A percentile compares a stretch with the other conserved stretches of the same genome.
Conservation (phyloP, 768 basidiomycete species). For the Postia placenta region DNA sequence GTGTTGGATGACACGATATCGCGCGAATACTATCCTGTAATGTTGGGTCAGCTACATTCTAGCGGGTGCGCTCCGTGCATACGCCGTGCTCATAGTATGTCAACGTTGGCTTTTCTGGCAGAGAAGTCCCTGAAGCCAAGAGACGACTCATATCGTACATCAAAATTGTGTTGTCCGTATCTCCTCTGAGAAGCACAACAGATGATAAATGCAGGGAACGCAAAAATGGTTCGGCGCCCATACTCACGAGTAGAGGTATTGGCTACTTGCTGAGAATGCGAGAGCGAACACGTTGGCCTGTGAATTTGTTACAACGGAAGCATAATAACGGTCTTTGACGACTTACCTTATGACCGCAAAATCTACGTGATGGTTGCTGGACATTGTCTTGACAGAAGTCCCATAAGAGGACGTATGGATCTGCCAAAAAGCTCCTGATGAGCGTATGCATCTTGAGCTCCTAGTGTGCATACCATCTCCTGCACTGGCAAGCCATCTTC, state of each 20-base stretch:
- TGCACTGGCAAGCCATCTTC: conserved; percentile 33
- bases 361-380: conserved; percentile 18
- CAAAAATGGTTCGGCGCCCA: background rate
- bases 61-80: too few relatives aligned
- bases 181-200: conserved; percentile 17
- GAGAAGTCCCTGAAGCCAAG: background rate
- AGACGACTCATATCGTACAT: conserved; percentile 17
- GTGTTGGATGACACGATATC: conserved; percentile 57
- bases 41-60: too few relatives aligned
- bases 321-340: background rate
- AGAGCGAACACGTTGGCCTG: conserved; percentile 70
- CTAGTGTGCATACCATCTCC: conserved; percentile 26
- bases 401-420: conserved; percentile 28
- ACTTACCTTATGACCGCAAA: conserved; percentile 24
- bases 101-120: too few relatives aligned
- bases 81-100: too few relatives aligned
- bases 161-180: conserved; percentile 16
- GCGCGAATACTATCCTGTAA: conserved; percentile 58
- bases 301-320: background rate
- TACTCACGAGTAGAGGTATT: conserved; percentile 59
- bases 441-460: too few relatives aligned
- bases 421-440: conserved; percentile 12
- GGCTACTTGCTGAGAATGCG: conserved; percentile 63
- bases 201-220: background rate
- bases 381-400: conserved; percentile 29